Conservation (phyloP, 805 yeast species). For the Wickerhamiella qilinensis region DNA sequence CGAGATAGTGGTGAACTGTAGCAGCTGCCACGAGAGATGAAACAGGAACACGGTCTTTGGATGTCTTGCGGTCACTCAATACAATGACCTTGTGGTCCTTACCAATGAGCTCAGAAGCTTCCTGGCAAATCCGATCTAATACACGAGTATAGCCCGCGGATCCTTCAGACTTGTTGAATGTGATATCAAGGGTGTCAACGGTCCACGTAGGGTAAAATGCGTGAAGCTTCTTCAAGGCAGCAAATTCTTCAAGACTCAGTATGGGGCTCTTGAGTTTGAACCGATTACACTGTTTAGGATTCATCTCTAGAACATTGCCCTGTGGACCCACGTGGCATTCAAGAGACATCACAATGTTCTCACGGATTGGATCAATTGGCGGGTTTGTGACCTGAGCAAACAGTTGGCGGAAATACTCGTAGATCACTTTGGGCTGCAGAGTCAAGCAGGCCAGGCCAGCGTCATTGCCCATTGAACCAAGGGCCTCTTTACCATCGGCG, state of each 20-base stretch:
- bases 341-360: constrained; percentile 88
- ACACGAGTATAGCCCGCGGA: constrained; percentile 71
- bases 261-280: constrained; percentile 72
- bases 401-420: constrained; percentile 88
- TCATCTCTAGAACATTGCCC: constrained; percentile 87
- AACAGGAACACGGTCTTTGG: constrained; percentile 53
- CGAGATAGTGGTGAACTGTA: constrained; percentile 93
- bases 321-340: constrained; percentile 98
- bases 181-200: constrained; percentile 66
- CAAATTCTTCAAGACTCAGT: constrained; percentile 53
- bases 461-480: constrained; percentile 98
- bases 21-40: constrained; percentile 88
- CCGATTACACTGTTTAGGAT: constrained; percentile 81
- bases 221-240: constrained; percentile 56
- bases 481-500: constrained; percentile 73
- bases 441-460: constrained; percentile 89
- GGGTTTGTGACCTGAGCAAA: constrained; percentile 99
- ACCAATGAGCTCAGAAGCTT: constrained; percentile 73
- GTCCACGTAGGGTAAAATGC: constrained; percentile 78
- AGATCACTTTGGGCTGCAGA: constrained; percentile 77
- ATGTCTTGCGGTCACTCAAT: constrained; percentile 53
- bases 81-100: constrained; percentile 58
- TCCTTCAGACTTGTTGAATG: constrained; percentile 73
- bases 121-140: constrained; percentile 71
- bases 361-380: constrained; percentile 96